These are phyloP conservation scores for Talaromyces funiculosus DNA, from an alignment of 2,329 filamentous ascomycete species.

Conservation along the genomic window DNA sequence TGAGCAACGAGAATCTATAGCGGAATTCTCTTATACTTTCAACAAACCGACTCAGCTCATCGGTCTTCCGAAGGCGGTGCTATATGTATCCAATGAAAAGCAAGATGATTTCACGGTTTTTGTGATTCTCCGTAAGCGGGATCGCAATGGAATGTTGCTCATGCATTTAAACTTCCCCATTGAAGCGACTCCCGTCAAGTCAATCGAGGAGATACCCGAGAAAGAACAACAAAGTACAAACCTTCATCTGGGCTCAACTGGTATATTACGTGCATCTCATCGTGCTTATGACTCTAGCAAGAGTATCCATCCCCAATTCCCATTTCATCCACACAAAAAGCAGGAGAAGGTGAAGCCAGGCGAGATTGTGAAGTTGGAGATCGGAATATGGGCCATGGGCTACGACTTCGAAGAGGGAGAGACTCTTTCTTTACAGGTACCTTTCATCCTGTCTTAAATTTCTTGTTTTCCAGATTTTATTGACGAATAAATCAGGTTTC, in stretches of 20 bases:
- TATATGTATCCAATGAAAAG: constrained; percentile 43
- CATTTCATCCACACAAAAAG: constrained; percentile 36
- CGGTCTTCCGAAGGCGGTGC: constrained; percentile 44
- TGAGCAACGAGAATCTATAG: constrained; percentile 17
- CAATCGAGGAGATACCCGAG: constrained; percentile 23
- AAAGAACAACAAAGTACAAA: constrained; percentile 38
- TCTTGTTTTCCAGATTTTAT: not conserved
- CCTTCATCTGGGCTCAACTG: constrained; percentile 39
- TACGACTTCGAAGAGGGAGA: constrained; percentile 41
- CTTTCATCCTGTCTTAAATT: not conserved
- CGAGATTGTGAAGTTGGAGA: constrained; percentile 42
- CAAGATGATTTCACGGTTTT: constrained; percentile 44
- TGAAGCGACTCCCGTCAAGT: constrained; percentile 27
- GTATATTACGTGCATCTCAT: constrained; percentile 43
- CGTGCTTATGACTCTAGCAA: constrained; percentile 31
- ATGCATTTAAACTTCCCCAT: constrained; percentile 43
- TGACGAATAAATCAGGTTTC: constrained; percentile 18
- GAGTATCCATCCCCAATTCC: constrained; percentile 30
- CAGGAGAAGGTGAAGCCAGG: constrained; percentile 40
- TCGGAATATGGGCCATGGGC: constrained; percentile 46
- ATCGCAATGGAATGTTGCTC: constrained; percentile 38
- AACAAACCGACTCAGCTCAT: constrained; percentile 35
- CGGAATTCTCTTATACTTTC: constrained; percentile 40
- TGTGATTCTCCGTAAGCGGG: constrained; percentile 42
- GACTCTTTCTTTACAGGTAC: constrained; percentile 18